Evolutionary conservation across 179 eudicot species (phyloP), one percentile per base, ranked within the genome.

Genomic region (Corrigiola litoralis): DNA sequence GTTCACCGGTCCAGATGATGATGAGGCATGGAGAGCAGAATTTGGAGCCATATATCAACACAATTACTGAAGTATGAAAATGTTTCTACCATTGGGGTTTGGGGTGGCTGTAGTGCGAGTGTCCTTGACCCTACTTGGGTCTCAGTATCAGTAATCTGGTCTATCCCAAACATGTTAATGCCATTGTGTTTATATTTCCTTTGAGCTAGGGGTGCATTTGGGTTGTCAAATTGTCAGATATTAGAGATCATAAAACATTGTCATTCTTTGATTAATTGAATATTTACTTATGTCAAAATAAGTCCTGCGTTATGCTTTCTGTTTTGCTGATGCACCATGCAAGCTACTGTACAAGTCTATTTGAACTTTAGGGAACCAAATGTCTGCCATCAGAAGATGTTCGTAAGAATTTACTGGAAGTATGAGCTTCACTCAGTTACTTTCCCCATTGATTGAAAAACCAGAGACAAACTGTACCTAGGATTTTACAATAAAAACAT

Each of bases 1-100:
- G 5, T 60, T 58, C 40, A 8, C 71, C 0, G 56, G 48, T 31
- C 76, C 59, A 12, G 76, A 56, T 24, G 98, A 87, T 67, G 97
- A 91, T 70, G 86, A 90, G 72, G 84, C 90, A 14, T 94, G 97
- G 99, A 80, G 89, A 61, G 80, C 97, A 10, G 99, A 88, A 66
- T 94, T 94, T 42, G 95, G 95, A 40, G 85, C 95, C 6, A 83
- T 82, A 53, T 94, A 90, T 63, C 92, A 87, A 66, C 74, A 92
- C 40, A 76, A 85, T 37, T 76, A 85, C 69, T 67, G 56, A 61
- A 4, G 49, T 6, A 11, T 31, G n/a, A 7, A 63, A 48, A 16
- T 6, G 16, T 63, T 32, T 21, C 2, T 33, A 21, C 17, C 27
- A 11, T 41, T 61, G 12, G 21, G 13, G 34, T 34, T 14, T 6